These are phyloP conservation scores for Hypoxylon sp. DNA, from an alignment of 2,329 filamentous ascomycete genomes.

Conservation along the genomic window DNA sequence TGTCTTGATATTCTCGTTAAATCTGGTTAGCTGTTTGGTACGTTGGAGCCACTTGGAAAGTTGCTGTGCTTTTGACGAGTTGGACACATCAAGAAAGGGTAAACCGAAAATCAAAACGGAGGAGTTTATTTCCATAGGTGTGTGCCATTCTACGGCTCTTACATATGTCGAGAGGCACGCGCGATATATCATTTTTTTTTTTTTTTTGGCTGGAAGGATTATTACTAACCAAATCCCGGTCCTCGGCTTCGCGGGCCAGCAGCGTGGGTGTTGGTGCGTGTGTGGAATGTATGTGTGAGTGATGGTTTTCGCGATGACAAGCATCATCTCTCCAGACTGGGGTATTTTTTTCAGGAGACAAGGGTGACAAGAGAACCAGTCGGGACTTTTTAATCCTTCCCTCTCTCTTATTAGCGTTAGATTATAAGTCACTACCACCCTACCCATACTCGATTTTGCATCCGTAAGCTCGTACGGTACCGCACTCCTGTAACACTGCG, in stretches of 20 bases:
- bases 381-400: constrained; percentile 43
- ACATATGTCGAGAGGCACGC: constrained; percentile 16
- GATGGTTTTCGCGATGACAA: constrained; percentile 41
- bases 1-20: not conserved
- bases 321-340: constrained; percentile 29
- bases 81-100: constrained; percentile 4
- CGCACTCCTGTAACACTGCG: constrained; percentile 38
- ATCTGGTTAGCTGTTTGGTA: constrained; percentile 3
- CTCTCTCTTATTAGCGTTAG: constrained; percentile 35
- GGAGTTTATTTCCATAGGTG: constrained; percentile 1
- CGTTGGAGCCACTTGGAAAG: constrained; percentile 1
- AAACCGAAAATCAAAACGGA: constrained; percentile 9
- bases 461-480: constrained; percentile 39
- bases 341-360: constrained; percentile 11
- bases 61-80: constrained; percentile 8
- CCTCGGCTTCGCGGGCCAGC: constrained; percentile 32
- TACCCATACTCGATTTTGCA: constrained; percentile 34
- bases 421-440: constrained; percentile 40
- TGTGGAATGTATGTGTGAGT: constrained; percentile 23
- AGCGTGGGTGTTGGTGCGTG: constrained; percentile 25
- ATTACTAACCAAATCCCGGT: constrained; percentile 23
- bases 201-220: constrained; percentile 23
- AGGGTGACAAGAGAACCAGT: constrained; percentile 29
- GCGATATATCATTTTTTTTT: constrained; percentile 29
- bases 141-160: not conserved